phyloP scores from a whole-genome alignment of 2,329 filamentous ascomycete genomes.

The Alternaria longipes region DNA sequence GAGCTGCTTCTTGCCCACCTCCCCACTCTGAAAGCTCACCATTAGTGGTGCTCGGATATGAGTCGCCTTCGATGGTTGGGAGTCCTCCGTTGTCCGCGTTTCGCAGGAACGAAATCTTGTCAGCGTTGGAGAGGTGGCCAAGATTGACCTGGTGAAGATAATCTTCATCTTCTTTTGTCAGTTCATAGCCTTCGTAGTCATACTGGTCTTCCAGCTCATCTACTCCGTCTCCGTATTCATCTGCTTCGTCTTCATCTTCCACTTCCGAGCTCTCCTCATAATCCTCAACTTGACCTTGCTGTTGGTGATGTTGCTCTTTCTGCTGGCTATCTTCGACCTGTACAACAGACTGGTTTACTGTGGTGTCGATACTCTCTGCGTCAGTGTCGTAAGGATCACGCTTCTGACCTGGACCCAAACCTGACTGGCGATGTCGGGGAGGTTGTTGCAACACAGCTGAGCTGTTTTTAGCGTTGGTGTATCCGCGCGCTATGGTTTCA shows the following conservation, averaged over 20 bases:
- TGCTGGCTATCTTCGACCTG: conserved; percentile 30
- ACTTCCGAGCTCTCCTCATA: conserved; percentile 16
- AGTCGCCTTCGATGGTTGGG: conserved; percentile 36
- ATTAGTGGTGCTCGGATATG: conserved; percentile 52
- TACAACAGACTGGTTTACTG: conserved; percentile 34
- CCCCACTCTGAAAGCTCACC: conserved; percentile 34
- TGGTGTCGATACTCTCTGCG: conserved; percentile 49
- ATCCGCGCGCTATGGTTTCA: conserved; percentile 14
- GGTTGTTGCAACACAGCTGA: conserved; percentile 24
- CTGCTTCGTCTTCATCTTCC: conserved; percentile 17
- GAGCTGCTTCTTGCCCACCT: conserved; percentile 17
- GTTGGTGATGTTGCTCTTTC: conserved; percentile 13
- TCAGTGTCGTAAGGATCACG: conserved; percentile 50
- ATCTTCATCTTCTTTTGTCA: conserved; percentile 4
- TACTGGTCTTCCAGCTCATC: background rate
- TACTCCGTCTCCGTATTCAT: conserved; percentile 7
- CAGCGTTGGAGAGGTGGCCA: background rate
- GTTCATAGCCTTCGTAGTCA: background rate
- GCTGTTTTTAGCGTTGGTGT: conserved; percentile 22
- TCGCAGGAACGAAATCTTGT: conserved; percentile 13
- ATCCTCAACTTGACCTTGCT: conserved; percentile 17
- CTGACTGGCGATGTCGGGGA: conserved; percentile 22
- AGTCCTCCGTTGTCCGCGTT: conserved; percentile 9
- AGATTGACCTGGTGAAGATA: conserved; percentile 8
- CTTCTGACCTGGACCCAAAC: conserved; percentile 23